Conservation (phyloP, 805 yeast species). For the Wickerhamiella shivajii region DNA sequence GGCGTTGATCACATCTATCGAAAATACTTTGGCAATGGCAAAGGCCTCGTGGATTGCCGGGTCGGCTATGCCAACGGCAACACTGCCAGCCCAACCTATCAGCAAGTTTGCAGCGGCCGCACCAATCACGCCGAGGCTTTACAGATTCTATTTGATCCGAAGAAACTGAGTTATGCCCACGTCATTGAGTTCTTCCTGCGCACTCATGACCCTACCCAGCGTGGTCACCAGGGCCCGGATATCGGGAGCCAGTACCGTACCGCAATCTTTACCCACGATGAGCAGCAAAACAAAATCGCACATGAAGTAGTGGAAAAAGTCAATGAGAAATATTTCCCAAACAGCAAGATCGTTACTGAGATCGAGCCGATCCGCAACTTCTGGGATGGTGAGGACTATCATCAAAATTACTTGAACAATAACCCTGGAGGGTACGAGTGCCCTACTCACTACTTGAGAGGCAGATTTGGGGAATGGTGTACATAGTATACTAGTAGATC, state of each 20-base stretch:
- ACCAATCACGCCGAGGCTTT: slow-evolving; percentile 74
- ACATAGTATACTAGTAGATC: too few species aligned
- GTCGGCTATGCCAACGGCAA: slow-evolving; percentile 88
- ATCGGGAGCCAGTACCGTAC: slow-evolving; percentile 82
- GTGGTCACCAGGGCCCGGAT: slow-evolving; percentile 77
- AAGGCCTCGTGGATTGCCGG: slow-evolving; percentile 56
- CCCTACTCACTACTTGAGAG: slow-evolving; percentile 70
- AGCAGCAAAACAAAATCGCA: slow-evolving; percentile 36
- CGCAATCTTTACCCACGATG: slow-evolving; percentile 51
- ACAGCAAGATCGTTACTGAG: slow-evolving; percentile 50
- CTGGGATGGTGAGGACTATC: slow-evolving; percentile 94
- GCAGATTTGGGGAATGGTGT: slow-evolving; percentile 8
- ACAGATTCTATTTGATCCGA: slow-evolving; percentile 72
- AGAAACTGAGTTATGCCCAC: slow-evolving; percentile 39
- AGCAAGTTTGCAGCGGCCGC: slow-evolving; percentile 59
- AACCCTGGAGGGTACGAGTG: slow-evolving; percentile 85
- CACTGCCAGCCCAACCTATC: slow-evolving; percentile 40
- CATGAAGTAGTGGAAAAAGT: slow-evolving; percentile 33
- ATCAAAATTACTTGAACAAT: slow-evolving; percentile 63
- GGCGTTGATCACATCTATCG: slow-evolving; percentile 65
- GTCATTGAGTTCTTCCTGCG: slow-evolving; percentile 72
- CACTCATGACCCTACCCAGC: slow-evolving; percentile 88
- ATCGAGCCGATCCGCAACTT: slow-evolving; percentile 55
- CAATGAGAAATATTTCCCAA: slow-evolving; percentile 58
- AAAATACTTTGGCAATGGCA: slow-evolving; percentile 44